Percentiles rank a stretch among this genome's conserved stretches.
phyloP scores from a whole-genome alignment of 1,284 basidiomycete species.

The Cryptococcus sp. region DNA sequence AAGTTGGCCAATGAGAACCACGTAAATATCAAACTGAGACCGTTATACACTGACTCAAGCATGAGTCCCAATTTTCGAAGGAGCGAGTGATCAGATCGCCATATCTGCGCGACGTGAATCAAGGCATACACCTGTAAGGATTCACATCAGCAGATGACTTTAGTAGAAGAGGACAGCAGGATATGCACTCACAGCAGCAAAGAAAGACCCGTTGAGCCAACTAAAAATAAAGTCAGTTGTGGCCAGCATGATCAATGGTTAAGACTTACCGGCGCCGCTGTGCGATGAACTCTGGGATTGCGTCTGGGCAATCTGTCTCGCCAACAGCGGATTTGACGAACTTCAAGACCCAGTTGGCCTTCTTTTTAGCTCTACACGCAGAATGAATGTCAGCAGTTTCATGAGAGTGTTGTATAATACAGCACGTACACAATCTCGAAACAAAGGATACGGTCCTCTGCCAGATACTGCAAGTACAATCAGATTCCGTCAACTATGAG shows the following conservation, averaged over 20 bases:
- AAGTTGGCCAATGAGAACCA: conserved; percentile 93
- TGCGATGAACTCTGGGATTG: conserved; percentile 88
- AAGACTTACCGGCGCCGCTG: conserved; percentile 61
- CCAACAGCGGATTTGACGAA: conserved; percentile 94
- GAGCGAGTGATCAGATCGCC: conserved; percentile 77
- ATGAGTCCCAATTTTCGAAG: conserved; percentile 71
- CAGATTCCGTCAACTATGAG: not conserved
- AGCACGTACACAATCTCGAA: conserved; percentile 76
- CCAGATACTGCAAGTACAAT: conserved; percentile 30
- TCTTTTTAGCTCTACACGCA: conserved; percentile 67
- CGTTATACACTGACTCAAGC: conserved; percentile 80
- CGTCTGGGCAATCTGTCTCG: conserved; percentile 95
- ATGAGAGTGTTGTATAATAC: not conserved
- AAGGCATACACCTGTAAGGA: conserved; percentile 44
- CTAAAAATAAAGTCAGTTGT: conserved; percentile 14
- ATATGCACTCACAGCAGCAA: conserved; percentile 61
- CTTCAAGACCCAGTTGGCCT: conserved; percentile 87
- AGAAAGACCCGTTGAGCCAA: conserved; percentile 76
- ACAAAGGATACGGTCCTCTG: conserved; percentile 80
- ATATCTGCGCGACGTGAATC: conserved; percentile 73
- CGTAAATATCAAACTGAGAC: conserved; percentile 80
- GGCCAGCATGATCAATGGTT: not conserved
- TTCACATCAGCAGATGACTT: conserved; percentile 33
- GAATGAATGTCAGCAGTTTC: not conserved
- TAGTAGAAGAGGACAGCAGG: conserved; percentile 12